Evolutionary conservation across 495 filamentous ascomycete species (phyloP), one percentile per base, ranked within the genome.

Genomic region (Talaromyces stipitatus): DNA sequence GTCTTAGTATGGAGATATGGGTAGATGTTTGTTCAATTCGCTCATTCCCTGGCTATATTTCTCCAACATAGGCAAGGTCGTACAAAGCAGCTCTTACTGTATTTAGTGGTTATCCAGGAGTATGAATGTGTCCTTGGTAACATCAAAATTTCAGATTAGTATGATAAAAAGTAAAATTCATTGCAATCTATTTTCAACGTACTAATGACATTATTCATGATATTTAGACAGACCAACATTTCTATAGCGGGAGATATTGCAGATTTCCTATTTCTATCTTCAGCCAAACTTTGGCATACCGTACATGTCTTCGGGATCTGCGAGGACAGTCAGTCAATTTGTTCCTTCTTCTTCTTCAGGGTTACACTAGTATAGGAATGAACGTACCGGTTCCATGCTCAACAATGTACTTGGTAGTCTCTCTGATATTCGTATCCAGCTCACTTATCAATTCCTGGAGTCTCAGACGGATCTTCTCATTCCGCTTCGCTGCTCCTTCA

Each of bases 231-330:
- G n/a, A n/a, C n/a, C n/a, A n/a, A n/a, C n/a, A n/a, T n/a, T n/a
- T n/a, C n/a, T n/a, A n/a, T n/a, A n/a, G n/a, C n/a, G n/a, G n/a
- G n/a, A n/a, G n/a, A n/a, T n/a, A n/a, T n/a, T n/a, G n/a, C n/a
- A n/a, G n/a, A n/a, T n/a, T n/a, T 20, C 16, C 16, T 45, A 45
- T 9, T 45, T 36, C n/a, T 41, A 41, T 54, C 12, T 47, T 48
- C n/a, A 66, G n/a, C 62, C 62, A 60, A 81, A 81, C 12, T 57
- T 66, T 7, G 81, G 78, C 57, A 70, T 72, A 43, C 78, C 74
- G 61, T 83, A 85, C n/a, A 73, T 77, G 14, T 72, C 78, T 14
- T 80, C 77, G 7, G 80, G 82, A 74, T 87, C 84, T 74, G 33
- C 8, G 30, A 7, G 22, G 12, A 22, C 29, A n/a, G 54, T 30